Evolutionary conservation across 768 basidiomycete species (phyloP), one percentile per base, ranked within the genome.

Genomic region (Austroboletus festivus): DNA sequence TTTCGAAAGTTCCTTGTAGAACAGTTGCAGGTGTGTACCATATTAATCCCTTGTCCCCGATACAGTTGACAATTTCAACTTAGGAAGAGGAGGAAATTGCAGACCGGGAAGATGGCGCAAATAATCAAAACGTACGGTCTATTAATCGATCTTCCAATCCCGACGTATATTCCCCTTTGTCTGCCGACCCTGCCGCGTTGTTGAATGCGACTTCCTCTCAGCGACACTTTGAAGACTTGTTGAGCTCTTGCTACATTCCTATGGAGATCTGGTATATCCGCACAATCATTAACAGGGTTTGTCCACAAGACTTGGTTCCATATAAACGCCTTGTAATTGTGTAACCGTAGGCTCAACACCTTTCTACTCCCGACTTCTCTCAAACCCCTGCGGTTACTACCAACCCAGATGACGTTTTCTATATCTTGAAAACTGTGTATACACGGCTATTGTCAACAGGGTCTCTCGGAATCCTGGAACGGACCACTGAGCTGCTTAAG

Each of bases 361-460:
- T 96, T 37, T 90, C 95, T 21, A 81, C 73, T 13, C 75, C 81
- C 3, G 93, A 97, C 60, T 62, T 76, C 7, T 76, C 83, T 2
- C 78, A 85, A 48, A 70, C 58, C 34, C 90, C 79, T 43, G 72
- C 77, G 11, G 80, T 75, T 2, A 89, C 86, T 0, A 92, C 89
- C 0, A 83, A 82, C 0, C 90, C 91, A 0, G 96, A 99, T 65
- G 96, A 98, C 57, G 88, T 86, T 2, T 99, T 98, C 71, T 99
- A 96, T 69, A 86, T 99, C 48, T 73, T 98, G 50, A 97, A 96
- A 67, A 76, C 83, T 7, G 85, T 94, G 3, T 74, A 93, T 5
- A 74, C 80, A 18, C 81, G 96, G 11, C 69, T 93, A 26, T 63
- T 96, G 16, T 86, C 89, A 0, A 86, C 88, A 0, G 92, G 91